Percentiles rank a stretch among this genome's conserved stretches.
Conservation (phyloP, 2,329 filamentous ascomycete genomes). For the Colletotrichum tabaci region DNA sequence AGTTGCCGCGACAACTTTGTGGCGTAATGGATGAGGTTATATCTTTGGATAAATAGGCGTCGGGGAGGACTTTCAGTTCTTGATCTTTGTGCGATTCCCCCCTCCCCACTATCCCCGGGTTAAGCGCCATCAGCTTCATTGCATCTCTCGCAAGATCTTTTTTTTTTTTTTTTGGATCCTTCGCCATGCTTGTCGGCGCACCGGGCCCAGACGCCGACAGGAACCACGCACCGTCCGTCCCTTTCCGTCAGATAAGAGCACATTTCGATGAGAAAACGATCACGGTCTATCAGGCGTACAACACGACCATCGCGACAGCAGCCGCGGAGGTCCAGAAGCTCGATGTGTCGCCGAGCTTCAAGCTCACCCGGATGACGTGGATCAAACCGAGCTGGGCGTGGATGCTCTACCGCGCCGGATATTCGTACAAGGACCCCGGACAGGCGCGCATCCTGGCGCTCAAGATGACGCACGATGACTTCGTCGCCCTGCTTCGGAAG, state of each 20-base stretch:
- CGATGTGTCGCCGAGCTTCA: slow-evolving; percentile 67
- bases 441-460: slow-evolving; percentile 72
- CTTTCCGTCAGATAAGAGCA: slow-evolving; percentile 67
- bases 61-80: no score
- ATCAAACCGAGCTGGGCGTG: slow-evolving; percentile 75
- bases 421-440: slow-evolving; percentile 68
- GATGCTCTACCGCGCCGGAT: slow-evolving; percentile 76
- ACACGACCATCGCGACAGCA: slow-evolving; percentile 64
- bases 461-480: slow-evolving; percentile 65
- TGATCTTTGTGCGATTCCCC: no score
- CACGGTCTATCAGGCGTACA: slow-evolving; percentile 76
- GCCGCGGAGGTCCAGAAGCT: slow-evolving; percentile 68
- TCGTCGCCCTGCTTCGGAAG: slow-evolving; percentile 61
- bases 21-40: background rate
- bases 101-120: no score
- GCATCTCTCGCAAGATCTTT: background rate
- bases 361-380: slow-evolving; percentile 73
- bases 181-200: background rate
- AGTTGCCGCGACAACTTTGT: background rate
- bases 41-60: background rate
- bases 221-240: background rate
- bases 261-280: slow-evolving; percentile 64
- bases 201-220: background rate
- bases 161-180: no score
- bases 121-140: no score